Conservation (phyloP, 805 yeast species). For the Kluyveromyces siamensis region DNA sequence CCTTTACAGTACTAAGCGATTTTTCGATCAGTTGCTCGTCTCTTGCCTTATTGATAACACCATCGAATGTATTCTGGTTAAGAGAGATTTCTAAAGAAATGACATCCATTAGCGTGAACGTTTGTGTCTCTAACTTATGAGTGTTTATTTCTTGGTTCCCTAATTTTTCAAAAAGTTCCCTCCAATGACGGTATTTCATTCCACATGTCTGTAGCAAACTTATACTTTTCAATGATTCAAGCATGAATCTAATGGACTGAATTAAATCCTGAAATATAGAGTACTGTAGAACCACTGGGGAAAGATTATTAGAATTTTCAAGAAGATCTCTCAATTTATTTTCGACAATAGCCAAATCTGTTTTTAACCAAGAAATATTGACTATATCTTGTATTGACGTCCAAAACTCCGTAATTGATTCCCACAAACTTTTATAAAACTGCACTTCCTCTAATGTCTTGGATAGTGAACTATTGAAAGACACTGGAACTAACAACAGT, state of each 20-base stretch:
- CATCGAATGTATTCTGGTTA: slow-evolving; percentile 39
- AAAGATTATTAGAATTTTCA: not conserved
- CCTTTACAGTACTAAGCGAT: slow-evolving; percentile 40
- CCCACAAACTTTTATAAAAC: slow-evolving; percentile 6
- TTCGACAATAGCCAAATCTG: not conserved
- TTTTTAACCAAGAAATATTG: slow-evolving; percentile 7
- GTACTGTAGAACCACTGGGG: slow-evolving; percentile 4
- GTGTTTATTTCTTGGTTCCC: slow-evolving; percentile 9
- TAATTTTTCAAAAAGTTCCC: slow-evolving; percentile 31
- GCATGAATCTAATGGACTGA: slow-evolving; percentile 1
- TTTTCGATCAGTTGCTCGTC: slow-evolving; percentile 63
- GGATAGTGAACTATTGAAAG: not conserved
- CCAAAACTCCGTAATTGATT: slow-evolving; percentile 6
- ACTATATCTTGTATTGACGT: slow-evolving; percentile 1
- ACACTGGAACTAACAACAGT: slow-evolving; percentile 29
- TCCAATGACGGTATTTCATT: slow-evolving; percentile 64
- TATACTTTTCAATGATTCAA: slow-evolving; percentile 22
- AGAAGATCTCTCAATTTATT: not conserved
- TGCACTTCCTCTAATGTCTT: slow-evolving; percentile 5
- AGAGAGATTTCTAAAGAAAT: slow-evolving; percentile 44
- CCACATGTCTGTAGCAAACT: slow-evolving; percentile 45
- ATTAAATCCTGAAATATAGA: slow-evolving; percentile 4
- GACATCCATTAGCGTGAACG: slow-evolving; percentile 47
- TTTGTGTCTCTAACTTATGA: slow-evolving; percentile 13
- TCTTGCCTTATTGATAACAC: slow-evolving; percentile 52